phyloP scores from a whole-genome alignment of 2,329 filamentous ascomycete species.

The Phyllachora maydis region DNA sequence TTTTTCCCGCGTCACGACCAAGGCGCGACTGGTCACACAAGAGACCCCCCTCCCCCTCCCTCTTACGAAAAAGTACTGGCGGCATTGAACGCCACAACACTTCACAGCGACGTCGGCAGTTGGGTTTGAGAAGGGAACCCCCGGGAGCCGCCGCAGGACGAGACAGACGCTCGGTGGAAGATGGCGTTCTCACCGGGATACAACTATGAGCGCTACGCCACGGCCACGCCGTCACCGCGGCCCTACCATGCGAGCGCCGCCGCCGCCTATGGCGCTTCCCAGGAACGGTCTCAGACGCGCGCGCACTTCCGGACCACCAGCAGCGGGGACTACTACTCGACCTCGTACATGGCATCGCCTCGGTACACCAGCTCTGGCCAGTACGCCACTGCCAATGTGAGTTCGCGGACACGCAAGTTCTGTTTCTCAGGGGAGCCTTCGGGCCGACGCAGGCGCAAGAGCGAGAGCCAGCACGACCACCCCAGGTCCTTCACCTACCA shows the following conservation, averaged over 20 bases:
- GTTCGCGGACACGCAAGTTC: conserved; percentile 27
- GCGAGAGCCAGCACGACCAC: conserved; percentile 31
- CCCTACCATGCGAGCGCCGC: conserved; percentile 18
- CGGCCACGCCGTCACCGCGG: conserved; percentile 31
- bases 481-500: conserved; percentile 36
- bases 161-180: too few relatives aligned
- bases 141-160: conserved; percentile 13
- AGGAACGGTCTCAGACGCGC: too few relatives aligned
- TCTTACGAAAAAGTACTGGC: conserved; percentile 1
- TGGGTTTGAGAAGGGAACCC: conserved; percentile 9
- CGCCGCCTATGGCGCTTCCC: background rate
- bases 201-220: conserved; percentile 10
- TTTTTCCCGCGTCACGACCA: conserved; percentile 23
- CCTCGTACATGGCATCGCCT: conserved; percentile 26
- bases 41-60: conserved; percentile 2
- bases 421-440: conserved; percentile 22
- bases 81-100: background rate
- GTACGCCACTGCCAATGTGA: conserved; percentile 47
- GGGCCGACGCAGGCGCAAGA: too few relatives aligned
- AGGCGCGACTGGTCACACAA: conserved; percentile 14
- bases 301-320: background rate
- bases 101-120: too few relatives aligned
- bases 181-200: too few relatives aligned
- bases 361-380: conserved; percentile 40
- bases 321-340: background rate